Conservation (phyloP, 176 grass and related monocot species). For the Rhynchospora pubera region DNA sequence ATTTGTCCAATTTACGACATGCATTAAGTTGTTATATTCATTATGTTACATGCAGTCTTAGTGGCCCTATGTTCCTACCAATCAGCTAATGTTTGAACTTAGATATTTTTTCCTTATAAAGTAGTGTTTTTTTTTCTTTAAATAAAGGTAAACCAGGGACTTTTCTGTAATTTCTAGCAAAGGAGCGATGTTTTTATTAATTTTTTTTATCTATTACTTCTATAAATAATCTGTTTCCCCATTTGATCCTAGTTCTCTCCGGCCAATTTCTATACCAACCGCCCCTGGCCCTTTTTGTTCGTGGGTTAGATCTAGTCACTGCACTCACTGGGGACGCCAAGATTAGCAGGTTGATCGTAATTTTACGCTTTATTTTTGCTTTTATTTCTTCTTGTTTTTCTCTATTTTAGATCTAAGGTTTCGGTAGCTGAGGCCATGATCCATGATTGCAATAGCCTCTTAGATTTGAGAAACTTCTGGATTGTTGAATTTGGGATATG, state of each 20-base stretch:
- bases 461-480: not conserved
- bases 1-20: not conserved
- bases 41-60: not conserved
- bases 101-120: not conserved
- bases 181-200: not conserved
- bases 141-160: not conserved
- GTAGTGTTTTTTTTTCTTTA: not conserved
- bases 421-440: not conserved
- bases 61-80: not conserved
- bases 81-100: not conserved
- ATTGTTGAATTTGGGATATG: not conserved
- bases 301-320: not conserved
- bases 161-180: not conserved
- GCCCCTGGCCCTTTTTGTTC: not conserved
- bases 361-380: not conserved
- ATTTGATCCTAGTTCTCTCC: not conserved
- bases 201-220: not conserved
- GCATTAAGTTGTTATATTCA: not conserved
- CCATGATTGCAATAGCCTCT: not conserved
- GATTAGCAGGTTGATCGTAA: not conserved
- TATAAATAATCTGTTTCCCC: not conserved
- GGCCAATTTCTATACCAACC: not conserved
- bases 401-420: constrained; percentile 16
- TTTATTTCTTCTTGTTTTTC: not conserved
- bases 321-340: not conserved